Percentiles rank a stretch among this genome's conserved stretches.
Conservation (phyloP, 176 grass and related monocot genomes). For the Carex pumila region DNA sequence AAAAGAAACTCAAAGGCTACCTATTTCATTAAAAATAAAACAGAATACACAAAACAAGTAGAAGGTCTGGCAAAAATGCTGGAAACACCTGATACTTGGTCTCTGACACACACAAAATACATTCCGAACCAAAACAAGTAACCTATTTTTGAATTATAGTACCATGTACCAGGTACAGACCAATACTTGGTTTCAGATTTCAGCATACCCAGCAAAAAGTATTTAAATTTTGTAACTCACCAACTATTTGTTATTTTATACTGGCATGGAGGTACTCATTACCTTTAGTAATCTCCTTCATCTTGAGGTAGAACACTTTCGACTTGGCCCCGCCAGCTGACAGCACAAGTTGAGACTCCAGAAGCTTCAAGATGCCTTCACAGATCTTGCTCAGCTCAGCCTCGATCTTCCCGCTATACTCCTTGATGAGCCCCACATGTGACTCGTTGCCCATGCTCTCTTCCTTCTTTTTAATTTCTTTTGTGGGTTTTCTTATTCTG, state of each 20-base stretch:
- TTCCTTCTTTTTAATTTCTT: too few species aligned
- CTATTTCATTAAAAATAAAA: background rate
- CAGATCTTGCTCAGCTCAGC: constrained; percentile 79
- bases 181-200: background rate
- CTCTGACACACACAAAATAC: background rate
- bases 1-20: background rate
- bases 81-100: background rate
- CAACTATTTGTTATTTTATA: background rate
- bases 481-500: too few species aligned
- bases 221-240: background rate
- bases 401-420: constrained; percentile 77
- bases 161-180: background rate
- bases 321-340: constrained; percentile 60
- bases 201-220: background rate
- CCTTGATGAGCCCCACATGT: constrained; percentile 65
- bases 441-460: constrained; percentile 68
- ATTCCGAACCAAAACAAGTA: background rate
- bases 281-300: constrained; percentile 98
- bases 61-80: background rate
- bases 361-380: constrained; percentile 64
- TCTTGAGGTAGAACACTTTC: constrained; percentile 92
- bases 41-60: background rate
- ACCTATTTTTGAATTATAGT: background rate
- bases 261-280: background rate
- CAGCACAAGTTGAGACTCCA: constrained; percentile 74